Base-by-base conservation (phyloP, 2,329 filamentous ascomycete species). In the Ophiostoma novo-ulmi region DNA sequence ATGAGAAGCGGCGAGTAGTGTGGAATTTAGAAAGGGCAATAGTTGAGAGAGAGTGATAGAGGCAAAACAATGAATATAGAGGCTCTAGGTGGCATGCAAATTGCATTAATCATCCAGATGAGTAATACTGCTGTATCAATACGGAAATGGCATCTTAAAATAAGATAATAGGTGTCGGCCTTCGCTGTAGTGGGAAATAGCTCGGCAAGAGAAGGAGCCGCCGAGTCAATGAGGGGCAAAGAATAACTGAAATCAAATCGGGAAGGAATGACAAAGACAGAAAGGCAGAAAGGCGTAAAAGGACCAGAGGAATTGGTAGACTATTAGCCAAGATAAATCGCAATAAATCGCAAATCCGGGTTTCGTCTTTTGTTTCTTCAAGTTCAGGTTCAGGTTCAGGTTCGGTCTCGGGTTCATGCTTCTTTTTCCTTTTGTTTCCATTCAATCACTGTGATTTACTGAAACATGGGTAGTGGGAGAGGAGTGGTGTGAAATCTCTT, bases 201-300 rank as follows among this genome's bases (percentile, higher is more conserved):
- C 72, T 72, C 72, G 71, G 69, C 39, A 72, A 39, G 69, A 70
- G 71, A 71, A 74, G 69, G 72, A 67, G 68, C 61, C 72, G 64
- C 70, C 67, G 70, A 73, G 71, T 71, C 67, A 70, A 58, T 58
- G 73, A 73, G 71, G 73, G 73, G 73, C 72, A 71, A 72, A 72
- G 70, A 72, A 72, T 66, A 73, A 69, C 64, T 17, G 58, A 41
- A n/a, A 52, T 68, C 61, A 64, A 70, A 72, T 70, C 70, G 71
- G 70, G 58, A 63, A 20, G 38, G 31, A 36, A 20, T 36, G 63
- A 65, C 63, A 65, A 39, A 39, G 36, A 36, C 20, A 65, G 20
- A 35, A 31, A 22, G n/a, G 13, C 38, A 13, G 52, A 55, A 55
- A 55, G 48, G 20, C n/a, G 22, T 14, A 26, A 58, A 58, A 58